Conservation (phyloP, 1,284 basidiomycete genomes). For the Pyrrhoderma lamaoense region DNA sequence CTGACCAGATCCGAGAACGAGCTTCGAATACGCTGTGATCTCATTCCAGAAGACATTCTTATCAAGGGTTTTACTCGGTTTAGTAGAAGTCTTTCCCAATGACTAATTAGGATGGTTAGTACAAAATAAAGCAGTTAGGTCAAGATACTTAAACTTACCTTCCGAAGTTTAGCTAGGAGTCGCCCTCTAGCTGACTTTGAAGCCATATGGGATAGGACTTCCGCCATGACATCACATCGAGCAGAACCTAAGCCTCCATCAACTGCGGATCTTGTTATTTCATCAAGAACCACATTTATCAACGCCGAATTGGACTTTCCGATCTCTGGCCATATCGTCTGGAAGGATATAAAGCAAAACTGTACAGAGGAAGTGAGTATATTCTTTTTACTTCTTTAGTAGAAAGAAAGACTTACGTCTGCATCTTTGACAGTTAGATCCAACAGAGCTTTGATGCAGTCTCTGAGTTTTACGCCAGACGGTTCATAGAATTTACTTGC, state of each 20-base stretch:
- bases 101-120: conserved; percentile 35
- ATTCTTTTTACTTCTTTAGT: conserved; percentile 12
- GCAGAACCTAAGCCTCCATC: conserved; percentile 74
- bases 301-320: conserved; percentile 59
- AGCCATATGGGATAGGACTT: conserved; percentile 67
- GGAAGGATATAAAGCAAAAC: conserved; percentile 64
- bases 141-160: conserved; percentile 37
- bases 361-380: conserved; percentile 26
- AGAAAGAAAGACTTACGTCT: conserved; percentile 43
- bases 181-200: conserved; percentile 75
- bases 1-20: conserved; percentile 66
- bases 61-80: conserved; percentile 51
- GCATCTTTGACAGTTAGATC: conserved; percentile 66
- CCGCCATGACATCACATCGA: conserved; percentile 68
- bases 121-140: not conserved
- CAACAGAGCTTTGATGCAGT: conserved; percentile 70
- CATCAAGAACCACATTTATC: conserved; percentile 68
- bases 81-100: conserved; percentile 64
- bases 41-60: conserved; percentile 80
- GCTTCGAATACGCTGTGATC: conserved; percentile 70
- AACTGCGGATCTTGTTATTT: conserved; percentile 70
- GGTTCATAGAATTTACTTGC: conserved; percentile 57
- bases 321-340: conserved; percentile 70
- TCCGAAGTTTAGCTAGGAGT: conserved; percentile 71
- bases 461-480: conserved; percentile 64